A percentile compares a stretch with the other conserved stretches of the same genome.
phyloP scores from a whole-genome alignment of 2,329 filamentous ascomycete species.

The Pseudopithomyces chartarum region DNA sequence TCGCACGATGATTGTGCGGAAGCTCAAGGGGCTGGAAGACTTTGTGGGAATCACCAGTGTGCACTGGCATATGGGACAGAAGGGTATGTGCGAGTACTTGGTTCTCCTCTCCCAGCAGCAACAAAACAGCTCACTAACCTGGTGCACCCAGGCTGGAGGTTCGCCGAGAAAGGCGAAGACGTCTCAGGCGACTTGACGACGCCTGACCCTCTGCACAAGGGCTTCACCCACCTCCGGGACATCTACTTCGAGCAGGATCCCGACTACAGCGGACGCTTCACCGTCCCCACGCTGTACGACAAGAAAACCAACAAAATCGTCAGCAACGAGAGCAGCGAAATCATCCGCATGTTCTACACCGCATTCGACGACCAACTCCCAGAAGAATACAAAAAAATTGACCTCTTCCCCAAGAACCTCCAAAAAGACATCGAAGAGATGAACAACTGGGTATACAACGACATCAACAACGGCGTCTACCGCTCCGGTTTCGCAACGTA shows the following conservation, averaged over 20 bases:
- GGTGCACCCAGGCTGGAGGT: constrained; percentile 72
- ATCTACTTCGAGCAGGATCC: constrained; percentile 78
- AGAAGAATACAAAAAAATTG: constrained; percentile 50
- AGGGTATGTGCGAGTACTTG: constrained; percentile 42
- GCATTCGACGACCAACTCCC: constrained; percentile 71
- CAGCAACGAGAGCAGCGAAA: constrained; percentile 90
- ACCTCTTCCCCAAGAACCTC: constrained; percentile 52
- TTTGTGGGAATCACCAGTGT: constrained; percentile 80
- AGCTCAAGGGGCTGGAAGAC: constrained; percentile 90
- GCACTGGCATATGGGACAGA: constrained; percentile 84
- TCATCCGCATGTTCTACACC: constrained; percentile 85
- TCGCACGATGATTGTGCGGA: constrained; percentile 82
- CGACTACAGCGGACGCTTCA: constrained; percentile 78
- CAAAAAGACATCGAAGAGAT: constrained; percentile 53
- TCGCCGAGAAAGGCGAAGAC: constrained; percentile 68
- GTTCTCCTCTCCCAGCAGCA: background rate
- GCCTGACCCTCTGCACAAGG: constrained; percentile 68
- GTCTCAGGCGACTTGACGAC: constrained; percentile 60
- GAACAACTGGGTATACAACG: constrained; percentile 59
- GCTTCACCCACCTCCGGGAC: constrained; percentile 74
- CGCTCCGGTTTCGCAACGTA: constrained; percentile 58
- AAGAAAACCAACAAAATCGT: constrained; percentile 77
- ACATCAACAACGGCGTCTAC: constrained; percentile 59
- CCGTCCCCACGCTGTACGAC: constrained; percentile 86
- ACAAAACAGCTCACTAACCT: background rate